Percentiles rank a stretch among this genome's conserved stretches.
Conservation (phyloP, 2,329 filamentous ascomycete species). For the Fusarium pseudograminearum region DNA sequence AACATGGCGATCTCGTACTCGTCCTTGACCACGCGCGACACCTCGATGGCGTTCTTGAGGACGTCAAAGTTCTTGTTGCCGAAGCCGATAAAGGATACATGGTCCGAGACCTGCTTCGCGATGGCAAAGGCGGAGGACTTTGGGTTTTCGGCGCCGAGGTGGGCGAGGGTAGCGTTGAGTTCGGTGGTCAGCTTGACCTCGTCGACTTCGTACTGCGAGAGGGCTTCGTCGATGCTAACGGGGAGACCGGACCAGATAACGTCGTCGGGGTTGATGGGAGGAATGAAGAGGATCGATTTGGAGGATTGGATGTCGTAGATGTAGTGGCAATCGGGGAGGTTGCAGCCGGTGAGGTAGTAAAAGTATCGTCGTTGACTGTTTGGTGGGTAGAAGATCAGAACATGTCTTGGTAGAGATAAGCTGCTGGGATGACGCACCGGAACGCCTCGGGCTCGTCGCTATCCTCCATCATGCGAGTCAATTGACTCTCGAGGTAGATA, state of each 20-base stretch:
- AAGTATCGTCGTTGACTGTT: conserved; percentile 88
- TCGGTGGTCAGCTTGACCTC: conserved; percentile 78
- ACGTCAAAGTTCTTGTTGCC: conserved; percentile 69
- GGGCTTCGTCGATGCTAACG: conserved; percentile 79
- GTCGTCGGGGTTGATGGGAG: conserved; percentile 85
- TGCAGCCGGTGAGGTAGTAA: conserved; percentile 91
- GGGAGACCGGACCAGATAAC: conserved; percentile 96
- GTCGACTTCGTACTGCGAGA: conserved; percentile 84
- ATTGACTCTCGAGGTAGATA: conserved; percentile 89
- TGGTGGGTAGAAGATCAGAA: not conserved
- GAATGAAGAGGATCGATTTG: conserved; percentile 88
- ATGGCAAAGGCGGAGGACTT: conserved; percentile 77
- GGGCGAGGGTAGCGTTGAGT: conserved; percentile 77
- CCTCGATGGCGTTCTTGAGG: conserved; percentile 74
- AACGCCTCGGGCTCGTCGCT: conserved; percentile 87
- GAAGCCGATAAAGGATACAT: conserved; percentile 78
- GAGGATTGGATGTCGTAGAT: conserved; percentile 82
- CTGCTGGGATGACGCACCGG: conserved; percentile 62
- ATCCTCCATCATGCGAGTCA: conserved; percentile 86
- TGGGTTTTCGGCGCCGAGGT: conserved; percentile 57
- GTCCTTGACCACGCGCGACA: conserved; percentile 77
- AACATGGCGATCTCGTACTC: conserved; percentile 80
- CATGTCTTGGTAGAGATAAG: not conserved
- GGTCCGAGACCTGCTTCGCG: conserved; percentile 78
- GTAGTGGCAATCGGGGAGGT: conserved; percentile 82